A percentile compares a stretch with the other conserved stretches of the same genome.
Conservation (phyloP, 2,329 filamentous ascomycete species). For the Neonectria punicea region DNA sequence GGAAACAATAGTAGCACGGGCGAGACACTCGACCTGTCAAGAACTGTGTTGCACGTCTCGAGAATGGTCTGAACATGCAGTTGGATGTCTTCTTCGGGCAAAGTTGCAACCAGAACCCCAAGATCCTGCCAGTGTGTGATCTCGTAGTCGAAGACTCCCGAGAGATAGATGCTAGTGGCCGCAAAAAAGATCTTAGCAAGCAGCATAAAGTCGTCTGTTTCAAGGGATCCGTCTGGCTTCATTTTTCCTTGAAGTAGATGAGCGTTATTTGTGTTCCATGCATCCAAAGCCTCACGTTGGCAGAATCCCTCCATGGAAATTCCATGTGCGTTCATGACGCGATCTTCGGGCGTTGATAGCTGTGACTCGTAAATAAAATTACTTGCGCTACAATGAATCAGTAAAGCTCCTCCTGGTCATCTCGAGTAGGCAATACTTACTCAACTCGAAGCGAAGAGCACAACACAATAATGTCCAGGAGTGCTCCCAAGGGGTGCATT, state of each 20-base stretch:
- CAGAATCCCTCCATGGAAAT: conserved; percentile 37
- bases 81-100: conserved; percentile 36
- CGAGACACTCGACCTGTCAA: conserved; percentile 41
- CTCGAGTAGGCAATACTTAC: conserved; percentile 29
- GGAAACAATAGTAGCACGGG: conserved; percentile 49
- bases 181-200: conserved; percentile 43
- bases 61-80: conserved; percentile 42
- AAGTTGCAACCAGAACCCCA: conserved; percentile 34
- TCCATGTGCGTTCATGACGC: background rate
- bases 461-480: conserved; percentile 46
- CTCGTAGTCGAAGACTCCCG: conserved; percentile 51
- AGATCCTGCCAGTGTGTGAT: conserved; percentile 43
- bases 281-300: conserved; percentile 27
- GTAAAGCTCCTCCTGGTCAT: background rate
- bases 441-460: conserved; percentile 46
- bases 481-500: conserved; percentile 28
- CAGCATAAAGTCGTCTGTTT: conserved; percentile 26
- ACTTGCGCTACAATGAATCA: conserved; percentile 6
- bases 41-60: conserved; percentile 14
- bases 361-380: conserved; percentile 6
- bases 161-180: conserved; percentile 51
- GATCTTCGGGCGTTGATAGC: accelerated
- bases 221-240: accelerated
- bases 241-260: accelerated
- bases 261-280: conserved; percentile 16